phyloP scores from a whole-genome alignment of 148 eudicot genomes.

The Drosera capensis region DNA sequence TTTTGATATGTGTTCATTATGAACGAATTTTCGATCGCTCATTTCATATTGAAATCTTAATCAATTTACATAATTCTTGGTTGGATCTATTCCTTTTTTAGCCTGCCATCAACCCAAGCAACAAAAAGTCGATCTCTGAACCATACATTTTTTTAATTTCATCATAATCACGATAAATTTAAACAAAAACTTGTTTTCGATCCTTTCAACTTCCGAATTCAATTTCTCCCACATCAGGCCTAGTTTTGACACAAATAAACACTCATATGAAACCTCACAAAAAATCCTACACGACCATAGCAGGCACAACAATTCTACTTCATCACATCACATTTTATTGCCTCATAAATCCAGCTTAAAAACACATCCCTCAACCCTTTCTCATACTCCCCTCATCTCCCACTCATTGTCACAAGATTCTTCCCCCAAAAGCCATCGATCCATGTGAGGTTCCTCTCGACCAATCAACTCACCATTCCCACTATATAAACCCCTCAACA shows the following conservation, averaged over 20 bases:
- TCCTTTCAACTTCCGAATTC: conserved; percentile 21
- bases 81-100: conserved; percentile 10
- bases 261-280: conserved; percentile 33
- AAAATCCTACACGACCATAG: conserved; percentile 15
- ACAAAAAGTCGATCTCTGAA: not conserved
- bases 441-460: conserved; percentile 12
- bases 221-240: conserved; percentile 20
- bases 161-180: conserved; percentile 14
- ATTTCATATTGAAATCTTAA: conserved; percentile 11
- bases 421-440: conserved; percentile 10
- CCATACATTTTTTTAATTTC: conserved; percentile 4
- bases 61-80: conserved; percentile 15
- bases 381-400: conserved; percentile 1
- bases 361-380: conserved; percentile 29
- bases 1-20: conserved; percentile 68
- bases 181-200: conserved; percentile 14
- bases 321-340: conserved; percentile 10
- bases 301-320: conserved; percentile 14
- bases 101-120: conserved; percentile 3
- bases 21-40: conserved; percentile 1
- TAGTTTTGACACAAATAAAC: conserved; percentile 5
- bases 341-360: conserved; percentile 17
- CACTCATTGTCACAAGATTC: conserved; percentile 3
- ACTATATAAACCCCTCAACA: conserved; percentile 5
- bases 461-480: conserved; percentile 20